A percentile compares a stretch with the other conserved stretches of the same genome.
Conservation (phyloP, 805 yeast species). For the Cyberlindnera maritima region DNA sequence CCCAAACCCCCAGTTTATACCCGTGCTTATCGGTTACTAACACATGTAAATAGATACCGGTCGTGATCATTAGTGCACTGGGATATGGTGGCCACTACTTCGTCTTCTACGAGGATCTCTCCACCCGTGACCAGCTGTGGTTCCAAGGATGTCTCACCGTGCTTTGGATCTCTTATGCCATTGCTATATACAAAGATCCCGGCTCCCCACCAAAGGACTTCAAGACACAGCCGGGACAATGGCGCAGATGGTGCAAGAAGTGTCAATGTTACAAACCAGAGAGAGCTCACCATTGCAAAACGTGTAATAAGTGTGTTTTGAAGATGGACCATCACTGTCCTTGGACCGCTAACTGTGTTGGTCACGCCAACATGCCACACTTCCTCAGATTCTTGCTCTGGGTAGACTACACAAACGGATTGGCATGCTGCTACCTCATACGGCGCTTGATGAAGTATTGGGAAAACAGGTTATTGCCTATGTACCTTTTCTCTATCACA, state of each 20-base stretch:
- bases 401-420: slow-evolving; percentile 53
- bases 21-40: not conserved
- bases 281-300: slow-evolving; percentile 81
- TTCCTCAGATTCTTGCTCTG: slow-evolving; percentile 73
- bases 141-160: slow-evolving; percentile 47
- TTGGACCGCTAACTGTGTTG: slow-evolving; percentile 92
- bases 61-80: slow-evolving; percentile 48
- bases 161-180: slow-evolving; percentile 71
- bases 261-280: slow-evolving; percentile 77
- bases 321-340: slow-evolving; percentile 95
- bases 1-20: not conserved
- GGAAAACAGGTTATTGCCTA: slow-evolving; percentile 49
- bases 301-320: slow-evolving; percentile 69
- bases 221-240: slow-evolving; percentile 42
- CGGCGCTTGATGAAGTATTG: slow-evolving; percentile 44
- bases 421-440: slow-evolving; percentile 41
- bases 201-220: slow-evolving; percentile 62
- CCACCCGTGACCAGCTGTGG: slow-evolving; percentile 38
- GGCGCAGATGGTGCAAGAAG: slow-evolving; percentile 72
- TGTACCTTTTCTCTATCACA: slow-evolving; percentile 47
- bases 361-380: slow-evolving; percentile 72
- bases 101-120: slow-evolving; percentile 46
- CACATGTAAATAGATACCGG: slow-evolving; percentile 54
- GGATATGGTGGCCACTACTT: slow-evolving; percentile 64
- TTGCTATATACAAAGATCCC: slow-evolving; percentile 66